Evolutionary conservation across 345 rosid genomes (phyloP).

Genomic region (Heritiera littoralis): DNA sequence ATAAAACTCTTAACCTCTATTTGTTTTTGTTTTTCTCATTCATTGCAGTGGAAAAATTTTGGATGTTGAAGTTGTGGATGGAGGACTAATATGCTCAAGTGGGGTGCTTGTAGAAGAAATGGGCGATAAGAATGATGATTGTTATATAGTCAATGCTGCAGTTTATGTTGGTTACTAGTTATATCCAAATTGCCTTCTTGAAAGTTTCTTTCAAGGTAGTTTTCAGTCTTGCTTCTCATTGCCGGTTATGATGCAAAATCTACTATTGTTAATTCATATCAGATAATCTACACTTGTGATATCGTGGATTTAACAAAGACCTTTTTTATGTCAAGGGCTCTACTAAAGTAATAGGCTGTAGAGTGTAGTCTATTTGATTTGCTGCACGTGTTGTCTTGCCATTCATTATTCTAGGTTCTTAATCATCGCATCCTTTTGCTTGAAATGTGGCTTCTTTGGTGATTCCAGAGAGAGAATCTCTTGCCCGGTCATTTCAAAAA

Average conservation of each 20-base stretch:
- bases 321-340: not conserved
- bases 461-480: not conserved
- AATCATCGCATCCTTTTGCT: not conserved
- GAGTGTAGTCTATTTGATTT: not conserved
- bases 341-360: not conserved
- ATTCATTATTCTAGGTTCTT: not conserved
- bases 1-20: not conserved
- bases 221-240: not conserved
- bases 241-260: not conserved
- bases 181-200: not conserved
- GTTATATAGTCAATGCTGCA: conserved; percentile 87
- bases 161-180: conserved; percentile 79
- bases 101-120: conserved; percentile 80
- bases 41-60: conserved; percentile 61
- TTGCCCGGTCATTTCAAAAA: not conserved
- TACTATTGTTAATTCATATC: not conserved
- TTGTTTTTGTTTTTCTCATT: not conserved
- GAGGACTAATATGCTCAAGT: conserved; percentile 87
- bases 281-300: not conserved
- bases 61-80: conserved; percentile 75
- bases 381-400: not conserved
- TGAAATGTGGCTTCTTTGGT: not conserved
- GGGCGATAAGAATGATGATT: conserved; percentile 87
- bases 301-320: not conserved
- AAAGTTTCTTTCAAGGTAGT: conserved; percentile 23